Conservation (phyloP, 345 rosid species). For the Populus pruinosa region DNA sequence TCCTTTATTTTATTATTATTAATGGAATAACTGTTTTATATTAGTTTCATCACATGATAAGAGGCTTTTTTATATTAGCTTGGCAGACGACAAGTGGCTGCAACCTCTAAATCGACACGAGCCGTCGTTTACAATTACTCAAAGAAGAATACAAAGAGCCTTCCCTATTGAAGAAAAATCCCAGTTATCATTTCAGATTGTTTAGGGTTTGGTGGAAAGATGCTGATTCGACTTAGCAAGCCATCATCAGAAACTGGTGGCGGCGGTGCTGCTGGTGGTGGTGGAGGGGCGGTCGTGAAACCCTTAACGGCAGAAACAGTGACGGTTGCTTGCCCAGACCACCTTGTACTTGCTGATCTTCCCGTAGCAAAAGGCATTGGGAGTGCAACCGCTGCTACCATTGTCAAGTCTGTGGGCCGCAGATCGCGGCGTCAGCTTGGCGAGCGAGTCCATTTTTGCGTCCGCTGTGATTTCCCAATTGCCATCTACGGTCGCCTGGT, state of each 20-base stretch:
- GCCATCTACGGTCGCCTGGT: slow-evolving; percentile 97
- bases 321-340: slow-evolving; percentile 93
- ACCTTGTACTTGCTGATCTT: slow-evolving; percentile 93
- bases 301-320: slow-evolving; percentile 66
- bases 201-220: slow-evolving; percentile 8
- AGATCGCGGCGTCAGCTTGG: slow-evolving; percentile 92
- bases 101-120: no score
- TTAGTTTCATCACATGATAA: no score
- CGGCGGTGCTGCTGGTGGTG: slow-evolving; percentile 5
- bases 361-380: slow-evolving; percentile 98
- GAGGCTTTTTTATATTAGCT: no score
- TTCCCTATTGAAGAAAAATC: no score
- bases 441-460: slow-evolving; percentile 94
- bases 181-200: no score
- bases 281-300: slow-evolving; percentile 26
- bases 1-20: no score
- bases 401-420: slow-evolving; percentile 67
- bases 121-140: not conserved
- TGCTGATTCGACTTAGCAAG: slow-evolving; percentile 80
- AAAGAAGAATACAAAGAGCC: no score
- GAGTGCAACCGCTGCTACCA: slow-evolving; percentile 56
- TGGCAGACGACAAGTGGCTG: no score
- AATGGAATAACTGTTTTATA: no score
- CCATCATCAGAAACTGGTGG: slow-evolving; percentile 55
- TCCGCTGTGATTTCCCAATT: slow-evolving; percentile 89